phyloP scores from a whole-genome alignment of 352 stramenopile genomes.

The Pythium rhizo-oryzae region DNA sequence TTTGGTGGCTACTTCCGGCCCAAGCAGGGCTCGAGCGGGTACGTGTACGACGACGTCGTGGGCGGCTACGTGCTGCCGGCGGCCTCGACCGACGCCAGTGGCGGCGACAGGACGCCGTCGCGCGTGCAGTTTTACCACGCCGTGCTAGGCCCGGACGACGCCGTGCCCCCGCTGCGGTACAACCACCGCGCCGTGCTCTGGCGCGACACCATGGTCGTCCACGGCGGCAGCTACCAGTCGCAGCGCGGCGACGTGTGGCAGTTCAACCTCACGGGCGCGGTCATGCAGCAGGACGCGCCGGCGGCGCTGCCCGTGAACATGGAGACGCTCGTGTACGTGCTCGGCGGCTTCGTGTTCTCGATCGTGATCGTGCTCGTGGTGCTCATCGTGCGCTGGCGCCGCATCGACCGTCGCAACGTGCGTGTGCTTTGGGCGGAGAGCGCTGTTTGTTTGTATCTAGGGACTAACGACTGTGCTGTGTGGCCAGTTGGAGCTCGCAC shows the following conservation, averaged over 20 bases:
- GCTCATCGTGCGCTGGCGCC: conserved; percentile 69
- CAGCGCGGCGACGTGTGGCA: conserved; percentile 70
- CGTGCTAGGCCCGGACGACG: conserved; percentile 13
- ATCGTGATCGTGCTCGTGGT: conserved; percentile 59
- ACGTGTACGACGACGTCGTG: conserved; percentile 74
- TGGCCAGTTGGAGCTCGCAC: conserved; percentile 50
- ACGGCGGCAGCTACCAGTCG: conserved; percentile 73
- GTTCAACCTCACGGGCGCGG: conserved; percentile 60
- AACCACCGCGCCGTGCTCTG: conserved; percentile 63
- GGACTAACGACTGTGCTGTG: background rate
- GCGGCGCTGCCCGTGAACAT: conserved; percentile 48
- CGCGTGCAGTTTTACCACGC: conserved; percentile 37
- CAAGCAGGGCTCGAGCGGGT: conserved; percentile 54
- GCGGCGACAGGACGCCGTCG: background rate
- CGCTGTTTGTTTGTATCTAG: background rate
- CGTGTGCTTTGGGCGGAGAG: conserved; percentile 3
- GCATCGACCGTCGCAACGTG: conserved; percentile 64
- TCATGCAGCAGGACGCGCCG: conserved; percentile 28
- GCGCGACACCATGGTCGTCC: conserved; percentile 59
- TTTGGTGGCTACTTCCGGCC: conserved; percentile 73
- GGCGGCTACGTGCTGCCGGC: conserved; percentile 26
- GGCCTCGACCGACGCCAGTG: background rate
- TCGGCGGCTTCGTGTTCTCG: conserved; percentile 65
- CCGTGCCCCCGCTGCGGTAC: conserved; percentile 59
- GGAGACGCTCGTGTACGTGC: conserved; percentile 73